These are phyloP conservation scores for Pharnaceum exiguum DNA, from an alignment of 148 eudicot genomes.

Conservation along the genomic window DNA sequence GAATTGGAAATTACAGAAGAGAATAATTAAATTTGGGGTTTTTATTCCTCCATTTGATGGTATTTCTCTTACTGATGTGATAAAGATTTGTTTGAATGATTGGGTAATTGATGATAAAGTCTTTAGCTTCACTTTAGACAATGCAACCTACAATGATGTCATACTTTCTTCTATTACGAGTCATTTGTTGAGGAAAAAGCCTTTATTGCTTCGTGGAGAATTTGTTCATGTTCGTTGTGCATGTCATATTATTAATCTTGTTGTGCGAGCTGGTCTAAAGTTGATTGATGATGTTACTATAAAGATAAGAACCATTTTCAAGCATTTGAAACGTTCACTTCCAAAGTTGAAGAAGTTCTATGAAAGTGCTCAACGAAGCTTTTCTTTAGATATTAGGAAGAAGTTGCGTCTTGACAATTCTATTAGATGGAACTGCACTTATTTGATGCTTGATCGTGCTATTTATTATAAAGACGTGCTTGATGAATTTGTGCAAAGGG, in stretches of 20 bases:
- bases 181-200: not conserved
- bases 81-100: too few relatives aligned
- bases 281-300: conserved; percentile 2
- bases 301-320: conserved; percentile 4
- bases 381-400: not conserved
- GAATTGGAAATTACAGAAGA: too few relatives aligned
- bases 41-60: too few relatives aligned
- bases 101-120: too few relatives aligned
- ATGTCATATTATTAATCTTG: conserved; percentile 15
- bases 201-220: conserved; percentile 2
- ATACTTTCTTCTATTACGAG: not conserved
- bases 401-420: not conserved
- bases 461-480: not conserved
- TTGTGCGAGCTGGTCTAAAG: conserved; percentile 9
- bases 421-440: too few relatives aligned
- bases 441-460: conserved; percentile 4
- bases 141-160: too few relatives aligned
- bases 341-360: conserved; percentile 5
- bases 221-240: conserved; percentile 8
- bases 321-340: conserved; percentile 3
- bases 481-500: not conserved
- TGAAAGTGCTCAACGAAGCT: not conserved
- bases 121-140: too few relatives aligned
- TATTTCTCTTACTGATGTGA: too few relatives aligned
- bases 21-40: too few relatives aligned